These are phyloP conservation scores for Suillus cothurnatus DNA, from an alignment of 768 basidiomycete species.

Conservation along the genomic window DNA sequence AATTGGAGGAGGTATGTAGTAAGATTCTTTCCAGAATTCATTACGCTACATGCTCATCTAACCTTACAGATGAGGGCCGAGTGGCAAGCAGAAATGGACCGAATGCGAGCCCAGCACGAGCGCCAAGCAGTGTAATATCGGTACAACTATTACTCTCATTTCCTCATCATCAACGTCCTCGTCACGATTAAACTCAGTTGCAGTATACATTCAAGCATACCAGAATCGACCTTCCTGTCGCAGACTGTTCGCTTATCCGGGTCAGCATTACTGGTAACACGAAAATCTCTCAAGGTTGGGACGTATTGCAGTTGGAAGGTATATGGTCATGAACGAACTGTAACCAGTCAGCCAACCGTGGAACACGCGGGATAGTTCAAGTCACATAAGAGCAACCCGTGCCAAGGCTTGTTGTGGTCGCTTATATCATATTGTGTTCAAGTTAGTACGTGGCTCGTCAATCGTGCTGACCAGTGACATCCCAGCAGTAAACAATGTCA, in stretches of 20 bases:
- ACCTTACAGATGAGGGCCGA: background rate
- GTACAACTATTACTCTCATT: background rate
- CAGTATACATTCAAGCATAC: background rate
- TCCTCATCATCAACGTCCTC: background rate
- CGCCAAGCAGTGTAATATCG: background rate
- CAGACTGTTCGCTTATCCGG: background rate
- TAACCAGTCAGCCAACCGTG: background rate
- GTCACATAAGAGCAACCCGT: background rate
- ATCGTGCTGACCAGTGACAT: constrained; percentile 49
- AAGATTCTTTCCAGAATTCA: background rate
- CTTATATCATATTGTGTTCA: background rate
- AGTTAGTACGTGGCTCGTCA: constrained; percentile 49
- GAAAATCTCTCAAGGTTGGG: background rate
- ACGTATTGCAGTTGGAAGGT: background rate
- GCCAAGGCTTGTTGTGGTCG: background rate
- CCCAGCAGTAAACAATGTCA: constrained; percentile 53
- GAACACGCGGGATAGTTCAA: background rate
- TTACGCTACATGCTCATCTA: background rate
- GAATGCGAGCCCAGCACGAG: background rate
- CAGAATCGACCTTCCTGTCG: background rate
- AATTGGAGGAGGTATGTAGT: background rate
- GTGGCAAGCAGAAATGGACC: background rate
- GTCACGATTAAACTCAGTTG: background rate
- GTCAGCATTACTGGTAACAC: background rate
- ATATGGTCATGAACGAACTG: background rate